These are phyloP conservation scores for Xylaria scruposa DNA, from an alignment of 495 filamentous ascomycete species.

Conservation along the genomic window DNA sequence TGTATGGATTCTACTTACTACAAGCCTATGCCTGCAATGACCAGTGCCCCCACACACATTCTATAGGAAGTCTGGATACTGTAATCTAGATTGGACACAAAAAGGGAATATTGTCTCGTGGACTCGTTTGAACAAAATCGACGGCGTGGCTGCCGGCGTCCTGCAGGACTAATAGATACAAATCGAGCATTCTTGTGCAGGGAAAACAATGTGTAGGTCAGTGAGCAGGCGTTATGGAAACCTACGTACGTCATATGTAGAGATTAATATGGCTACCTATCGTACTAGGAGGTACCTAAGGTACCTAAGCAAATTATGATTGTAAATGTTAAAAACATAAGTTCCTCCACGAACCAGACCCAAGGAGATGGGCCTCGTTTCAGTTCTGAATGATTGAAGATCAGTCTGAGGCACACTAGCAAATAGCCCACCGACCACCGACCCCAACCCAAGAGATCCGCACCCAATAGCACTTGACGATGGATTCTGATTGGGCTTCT, in stretches of 20 bases:
- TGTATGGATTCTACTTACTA: not conserved
- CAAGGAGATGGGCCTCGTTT: conserved; percentile 8
- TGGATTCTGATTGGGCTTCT: conserved; percentile 10
- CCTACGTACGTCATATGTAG: not conserved
- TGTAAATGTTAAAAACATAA: not conserved
- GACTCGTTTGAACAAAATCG: not conserved
- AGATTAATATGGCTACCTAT: not conserved
- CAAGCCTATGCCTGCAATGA: not conserved
- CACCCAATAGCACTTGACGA: not conserved
- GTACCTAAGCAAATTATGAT: no score
- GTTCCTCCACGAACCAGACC: not conserved
- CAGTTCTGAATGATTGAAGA: not conserved
- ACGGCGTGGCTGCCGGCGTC: not conserved
- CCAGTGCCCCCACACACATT: conserved; percentile 8
- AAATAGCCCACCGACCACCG: not conserved
- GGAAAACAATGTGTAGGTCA: not conserved
- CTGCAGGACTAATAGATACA: not conserved
- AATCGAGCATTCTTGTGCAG: not conserved
- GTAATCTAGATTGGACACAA: not conserved
- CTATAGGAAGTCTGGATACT: not conserved
- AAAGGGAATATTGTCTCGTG: conserved; percentile 20
- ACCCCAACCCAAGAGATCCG: conserved; percentile 1
- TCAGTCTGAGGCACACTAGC: conserved; percentile 1
- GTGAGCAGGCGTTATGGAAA: not conserved
- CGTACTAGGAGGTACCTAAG: no score